A percentile compares a stretch with the other conserved stretches of the same genome.
Evolutionary conservation across 805 yeast species (phyloP).

Genomic region (Candida caryicola): DNA sequence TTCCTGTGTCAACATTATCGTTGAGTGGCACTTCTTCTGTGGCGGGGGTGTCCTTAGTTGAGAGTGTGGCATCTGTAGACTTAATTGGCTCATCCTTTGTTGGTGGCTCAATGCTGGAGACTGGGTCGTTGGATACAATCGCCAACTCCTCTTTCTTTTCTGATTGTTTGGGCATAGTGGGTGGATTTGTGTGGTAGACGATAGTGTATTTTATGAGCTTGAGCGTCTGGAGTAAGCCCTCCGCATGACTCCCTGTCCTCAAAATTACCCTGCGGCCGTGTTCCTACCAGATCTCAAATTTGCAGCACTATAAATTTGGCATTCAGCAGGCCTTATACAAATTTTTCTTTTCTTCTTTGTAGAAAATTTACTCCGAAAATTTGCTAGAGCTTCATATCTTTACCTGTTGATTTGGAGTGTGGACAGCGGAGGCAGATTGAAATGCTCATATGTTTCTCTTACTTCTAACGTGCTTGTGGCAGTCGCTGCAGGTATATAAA

Average conservation of each 20-base stretch:
- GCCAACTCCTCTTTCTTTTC: constrained; percentile 20
- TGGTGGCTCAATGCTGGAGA: constrained; percentile 20
- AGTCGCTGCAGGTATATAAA: neutral
- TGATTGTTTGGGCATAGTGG: constrained; percentile 16
- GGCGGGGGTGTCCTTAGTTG: constrained; percentile 1
- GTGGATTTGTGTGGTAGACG: neutral
- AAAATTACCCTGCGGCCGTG: neutral
- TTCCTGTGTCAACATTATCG: constrained; percentile 8
- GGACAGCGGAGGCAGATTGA: constrained; percentile 46
- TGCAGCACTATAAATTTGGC: neutral
- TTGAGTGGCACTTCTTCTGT: constrained; percentile 3
- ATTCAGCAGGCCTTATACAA: neutral
- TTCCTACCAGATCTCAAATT: too few species aligned
- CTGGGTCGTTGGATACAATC: constrained; percentile 35
- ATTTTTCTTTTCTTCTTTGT: constrained; percentile 14
- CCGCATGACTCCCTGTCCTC: neutral
- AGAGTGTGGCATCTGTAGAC: neutral
- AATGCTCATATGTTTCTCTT: neutral
- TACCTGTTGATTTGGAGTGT: constrained; percentile 36
- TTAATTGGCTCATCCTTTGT: constrained; percentile 3
- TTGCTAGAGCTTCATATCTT: constrained; percentile 41
- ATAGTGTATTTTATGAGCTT: too few species aligned
- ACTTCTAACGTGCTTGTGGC: neutral
- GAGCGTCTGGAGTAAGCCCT: neutral
- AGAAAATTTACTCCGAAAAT: constrained; percentile 35